Evolutionary conservation across 192 early-diverging fungal genomes (phyloP).

Genomic region (Coemansia sp.): DNA sequence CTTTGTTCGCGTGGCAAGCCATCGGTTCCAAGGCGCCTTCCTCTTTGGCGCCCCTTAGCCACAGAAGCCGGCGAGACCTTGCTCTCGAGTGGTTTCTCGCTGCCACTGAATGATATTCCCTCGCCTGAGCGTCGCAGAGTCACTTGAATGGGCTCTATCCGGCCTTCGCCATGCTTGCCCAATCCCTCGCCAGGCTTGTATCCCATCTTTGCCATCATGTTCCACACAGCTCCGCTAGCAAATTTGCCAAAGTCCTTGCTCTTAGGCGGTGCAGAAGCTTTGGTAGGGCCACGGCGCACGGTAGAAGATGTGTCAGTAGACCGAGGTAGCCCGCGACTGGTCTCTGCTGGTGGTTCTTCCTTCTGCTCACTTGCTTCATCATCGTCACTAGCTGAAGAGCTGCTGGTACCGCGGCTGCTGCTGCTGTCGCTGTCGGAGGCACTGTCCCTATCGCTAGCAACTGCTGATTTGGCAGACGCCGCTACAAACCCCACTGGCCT

Average conservation of each 20-base stretch:
- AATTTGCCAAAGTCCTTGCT: slow-evolving; percentile 84
- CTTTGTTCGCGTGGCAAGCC: not conserved
- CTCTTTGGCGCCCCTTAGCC: slow-evolving; percentile 1
- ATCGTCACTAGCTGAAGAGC: slow-evolving; percentile 6
- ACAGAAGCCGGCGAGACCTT: not conserved
- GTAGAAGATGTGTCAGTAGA: not conserved
- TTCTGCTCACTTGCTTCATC: not conserved
- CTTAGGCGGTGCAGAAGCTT: slow-evolving; percentile 4
- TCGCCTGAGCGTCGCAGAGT: slow-evolving; percentile 76
- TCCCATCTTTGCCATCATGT: slow-evolving; percentile 90
- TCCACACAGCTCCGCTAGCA: slow-evolving; percentile 71
- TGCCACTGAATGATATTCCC: slow-evolving; percentile 83
- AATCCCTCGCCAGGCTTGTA: slow-evolving; percentile 88
- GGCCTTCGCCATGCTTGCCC: slow-evolving; percentile 84
- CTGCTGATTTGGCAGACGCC: not conserved
- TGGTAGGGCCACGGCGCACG: not conserved
- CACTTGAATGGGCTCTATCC: slow-evolving; percentile 89
- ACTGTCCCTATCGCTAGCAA: not conserved
- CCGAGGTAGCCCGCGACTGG: not conserved
- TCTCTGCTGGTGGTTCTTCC: not conserved
- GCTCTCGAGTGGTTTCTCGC: slow-evolving; percentile 61
- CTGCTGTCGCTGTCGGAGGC: slow-evolving; percentile 19
- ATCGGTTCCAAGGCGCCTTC: not conserved
- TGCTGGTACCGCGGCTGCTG: slow-evolving; percentile 4
- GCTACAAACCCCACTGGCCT: slow-evolving; percentile 35